Base-by-base conservation (phyloP, 2,329 filamentous ascomycete species). In the Tricladium varicosporioides region DNA sequence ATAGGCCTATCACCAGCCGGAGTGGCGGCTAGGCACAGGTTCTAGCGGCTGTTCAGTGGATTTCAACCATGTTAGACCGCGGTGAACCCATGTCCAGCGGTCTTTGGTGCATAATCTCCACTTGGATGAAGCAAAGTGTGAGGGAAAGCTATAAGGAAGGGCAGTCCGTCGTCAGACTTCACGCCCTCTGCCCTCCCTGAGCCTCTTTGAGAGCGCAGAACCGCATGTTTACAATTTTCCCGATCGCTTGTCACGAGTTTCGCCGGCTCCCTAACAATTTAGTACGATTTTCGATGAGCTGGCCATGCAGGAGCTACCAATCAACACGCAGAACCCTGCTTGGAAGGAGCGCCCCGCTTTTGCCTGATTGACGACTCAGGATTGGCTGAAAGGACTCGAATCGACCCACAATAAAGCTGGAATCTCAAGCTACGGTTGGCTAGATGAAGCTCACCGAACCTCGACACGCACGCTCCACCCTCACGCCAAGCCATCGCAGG, bases 21-120 rank as follows among this genome's bases (percentile, higher is more conserved):
- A 16, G 48, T 61, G 59, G 53, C 57, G 42, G 18, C 43, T 46
- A 46, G 53, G 45, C 44, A n/a, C 46, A 50, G 31, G 44, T 36
- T 46, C 5, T 16, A 22, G 5, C 51, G 40, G 48, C 52, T 54
- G 32, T 15, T 52, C 22, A 53, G 50, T 56, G 48, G 57, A 36
- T 36, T 51, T 51, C 40, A 54, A 50, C 61, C 59, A 54, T 60
- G 58, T 50, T 59, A 27, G 54, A 52, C 49, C 43, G 48, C 51
- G 42, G 18, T 57, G 52, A 57, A 60, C 51, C 58, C 60, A 50
- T 59, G 59, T 56, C 50, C 32, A 40, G 8, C 13, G 51, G 45
- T 42, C n/a, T 22, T 33, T 40, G 53, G 47, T 57, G 61, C 61
- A 64, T 62, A 59, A 62, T 59, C 58, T 63, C 56, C 58, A 60